These are phyloP conservation scores for Podila epigama DNA, from an alignment of 192 early-diverging fungal species.

Conservation along the genomic window DNA sequence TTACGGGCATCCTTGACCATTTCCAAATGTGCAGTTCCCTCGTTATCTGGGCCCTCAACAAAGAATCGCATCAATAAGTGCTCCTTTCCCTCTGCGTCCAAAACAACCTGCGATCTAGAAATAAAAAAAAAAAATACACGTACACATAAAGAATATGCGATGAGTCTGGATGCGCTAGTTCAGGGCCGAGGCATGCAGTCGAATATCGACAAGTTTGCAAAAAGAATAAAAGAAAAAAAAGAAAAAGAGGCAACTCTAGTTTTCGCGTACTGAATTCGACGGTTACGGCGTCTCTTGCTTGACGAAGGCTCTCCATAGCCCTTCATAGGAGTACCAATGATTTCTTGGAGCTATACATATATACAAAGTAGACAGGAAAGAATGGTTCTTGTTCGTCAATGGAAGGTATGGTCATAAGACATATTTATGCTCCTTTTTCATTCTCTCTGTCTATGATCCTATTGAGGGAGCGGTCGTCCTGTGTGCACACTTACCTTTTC, in stretches of 20 bases:
- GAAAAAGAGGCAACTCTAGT: not conserved
- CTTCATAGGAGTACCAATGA: constrained; percentile 42
- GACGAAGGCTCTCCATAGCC: constrained; percentile 42
- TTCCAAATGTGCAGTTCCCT: constrained; percentile 58
- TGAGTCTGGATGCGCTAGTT: not conserved
- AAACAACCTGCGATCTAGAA: constrained; percentile 52
- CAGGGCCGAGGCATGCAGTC: no score
- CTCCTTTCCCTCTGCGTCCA: constrained; percentile 52
- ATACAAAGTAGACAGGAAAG: not conserved
- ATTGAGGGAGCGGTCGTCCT: not conserved
- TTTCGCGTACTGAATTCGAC: constrained; percentile 24
- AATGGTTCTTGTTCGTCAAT: no score
- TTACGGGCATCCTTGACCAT: constrained; percentile 57
- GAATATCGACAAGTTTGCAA: no score
- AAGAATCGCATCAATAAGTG: constrained; percentile 64
- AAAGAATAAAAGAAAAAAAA: not conserved
- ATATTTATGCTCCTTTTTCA: not conserved
- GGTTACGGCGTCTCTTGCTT: constrained; percentile 35
- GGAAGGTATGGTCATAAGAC: not conserved
- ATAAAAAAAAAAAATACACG: constrained; percentile 2
- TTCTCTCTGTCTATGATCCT: not conserved
- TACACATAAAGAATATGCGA: no score
- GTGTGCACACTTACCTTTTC: constrained; percentile 25
- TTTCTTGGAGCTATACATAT: constrained; percentile 14
- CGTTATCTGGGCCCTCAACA: constrained; percentile 56